Conservation (phyloP, 148 eudicot genomes). For the Cornus suecica region DNA sequence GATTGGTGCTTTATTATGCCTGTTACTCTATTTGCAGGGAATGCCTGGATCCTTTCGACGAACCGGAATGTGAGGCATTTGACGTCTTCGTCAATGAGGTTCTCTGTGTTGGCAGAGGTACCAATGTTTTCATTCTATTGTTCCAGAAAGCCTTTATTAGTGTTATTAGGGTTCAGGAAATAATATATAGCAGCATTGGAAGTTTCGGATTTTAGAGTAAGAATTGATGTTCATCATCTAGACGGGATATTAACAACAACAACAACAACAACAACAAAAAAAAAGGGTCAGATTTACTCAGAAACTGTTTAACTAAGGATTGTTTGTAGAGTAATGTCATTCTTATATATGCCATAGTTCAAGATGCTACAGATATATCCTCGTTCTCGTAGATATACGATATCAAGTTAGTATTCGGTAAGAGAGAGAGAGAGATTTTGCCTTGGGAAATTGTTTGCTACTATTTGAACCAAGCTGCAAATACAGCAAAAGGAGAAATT, state of each 20-base stretch:
- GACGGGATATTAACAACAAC: conserved; percentile 7
- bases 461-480: not conserved
- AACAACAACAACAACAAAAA: too few relatives aligned
- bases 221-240: not conserved
- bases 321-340: too few relatives aligned
- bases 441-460: not conserved
- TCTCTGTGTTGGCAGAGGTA: conserved; percentile 86
- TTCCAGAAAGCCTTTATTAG: not conserved
- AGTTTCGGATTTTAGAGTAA: not conserved
- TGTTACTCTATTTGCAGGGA: conserved; percentile 48
- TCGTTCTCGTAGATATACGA: too few relatives aligned
- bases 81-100: conserved; percentile 82
- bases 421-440: not conserved
- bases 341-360: too few relatives aligned
- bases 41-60: conserved; percentile 87
- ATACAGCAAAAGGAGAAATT: not conserved
- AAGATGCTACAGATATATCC: not conserved
- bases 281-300: not conserved
- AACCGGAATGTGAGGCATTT: conserved; percentile 88
- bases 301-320: not conserved
- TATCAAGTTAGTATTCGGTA: not conserved
- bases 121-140: not conserved
- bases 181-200: not conserved
- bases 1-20: not conserved
- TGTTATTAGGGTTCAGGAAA: too few relatives aligned